Base-by-base conservation (phyloP, 2,329 filamentous ascomycete genomes). In the Trichoderma sp. region DNA sequence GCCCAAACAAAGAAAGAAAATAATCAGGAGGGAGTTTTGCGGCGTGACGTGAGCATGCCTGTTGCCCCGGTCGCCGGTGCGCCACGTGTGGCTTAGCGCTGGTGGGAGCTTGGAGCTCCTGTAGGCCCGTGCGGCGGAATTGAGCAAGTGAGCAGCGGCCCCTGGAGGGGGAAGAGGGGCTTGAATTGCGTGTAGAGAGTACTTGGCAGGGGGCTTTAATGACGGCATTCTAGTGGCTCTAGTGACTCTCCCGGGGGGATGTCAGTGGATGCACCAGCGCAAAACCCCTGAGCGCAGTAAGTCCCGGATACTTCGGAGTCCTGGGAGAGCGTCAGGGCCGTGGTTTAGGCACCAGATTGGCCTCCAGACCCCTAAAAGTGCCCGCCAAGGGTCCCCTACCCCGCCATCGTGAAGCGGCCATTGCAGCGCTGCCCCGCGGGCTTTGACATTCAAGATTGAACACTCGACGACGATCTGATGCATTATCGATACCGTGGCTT, bases 311-410 rank as follows among this genome's bases (percentile, higher is more conserved):
- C 52, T 32, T 54, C n/a, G 27, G 9, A 54, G 52, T 17, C 17
- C 50, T 22, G n/a, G 37, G 60, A 54, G 13, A 32, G 48, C 60
- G 19, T 17, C 32, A 32, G 34, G 45, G 45, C 22, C 7, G 59
- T 63, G 34, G 59, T 45, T 63, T 63, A 19, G 59, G 45, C 48
- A 29, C 25, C 17, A 29, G 15, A 53, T 29, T 17, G 17, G 27
- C 59, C 59, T 13, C 34, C 7, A 25, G 39, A 61, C 58, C 58
- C 29, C 42, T 52, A 39, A 32, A 32, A 54, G 4, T 19, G 50
- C 50, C 19, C 50, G 67, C 22, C 54, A 59, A 56, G 70, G 48
- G 84, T 84, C 72, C 71, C 78, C 13, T 50, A 66, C 64, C 64
- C 64, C 64, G 64, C 64, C 64, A 66, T 66, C 32, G 42, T 32